Evolutionary conservation across 495 filamentous ascomycete genomes (phyloP), one percentile per base, ranked within the genome.

Genomic region (Daldinia concentrica): DNA sequence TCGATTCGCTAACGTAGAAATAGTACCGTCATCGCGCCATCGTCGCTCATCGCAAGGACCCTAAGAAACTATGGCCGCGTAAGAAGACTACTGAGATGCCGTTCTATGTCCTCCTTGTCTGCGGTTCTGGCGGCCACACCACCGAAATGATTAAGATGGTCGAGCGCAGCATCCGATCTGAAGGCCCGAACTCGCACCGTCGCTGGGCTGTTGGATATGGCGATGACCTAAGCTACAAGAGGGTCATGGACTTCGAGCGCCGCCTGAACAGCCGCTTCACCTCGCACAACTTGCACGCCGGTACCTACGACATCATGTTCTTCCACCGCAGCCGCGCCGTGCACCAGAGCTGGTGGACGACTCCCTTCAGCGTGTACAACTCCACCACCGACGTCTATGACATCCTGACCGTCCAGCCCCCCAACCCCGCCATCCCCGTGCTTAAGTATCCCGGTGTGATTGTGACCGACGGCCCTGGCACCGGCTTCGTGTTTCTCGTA

Each of bases 81-180:
- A 29, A 39, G n/a, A 37, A 8, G 19, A 3, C 14, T 12, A 15
- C 14, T 6, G 14, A 50, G 5, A 29, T 50, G 34, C 57, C 86
- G 24, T 86, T 87, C 34, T 94, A 93, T 78, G 82, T 95, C 54
- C 82, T 97, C 26, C 85, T 96, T 63, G 88, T 98, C 58, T 90
- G 98, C 58, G 95, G 95, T 41, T 95, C 91, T 29, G 95, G 95
- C 63, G 95, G 95, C 4, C 95, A 99, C 82, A 97, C 95, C 1
- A 88, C 92, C 12, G 95, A 99, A 82, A 96, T 98, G 92, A 82
- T 97, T 50, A 87, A 90, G 66, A 90, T 96, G 79, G 84, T 98
- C 26, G 78, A 84, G 26, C 81, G 84, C 29, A 78, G 81, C 15
- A 78, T 86, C 43, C 62, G 79, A 22, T 72, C 78, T 3, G 77